Percentiles rank a stretch among this genome's conserved stretches.
These are phyloP conservation scores for Stephanodiscus minutulus DNA, from an alignment of 108 stramenopile species.

Conservation along the genomic window DNA sequence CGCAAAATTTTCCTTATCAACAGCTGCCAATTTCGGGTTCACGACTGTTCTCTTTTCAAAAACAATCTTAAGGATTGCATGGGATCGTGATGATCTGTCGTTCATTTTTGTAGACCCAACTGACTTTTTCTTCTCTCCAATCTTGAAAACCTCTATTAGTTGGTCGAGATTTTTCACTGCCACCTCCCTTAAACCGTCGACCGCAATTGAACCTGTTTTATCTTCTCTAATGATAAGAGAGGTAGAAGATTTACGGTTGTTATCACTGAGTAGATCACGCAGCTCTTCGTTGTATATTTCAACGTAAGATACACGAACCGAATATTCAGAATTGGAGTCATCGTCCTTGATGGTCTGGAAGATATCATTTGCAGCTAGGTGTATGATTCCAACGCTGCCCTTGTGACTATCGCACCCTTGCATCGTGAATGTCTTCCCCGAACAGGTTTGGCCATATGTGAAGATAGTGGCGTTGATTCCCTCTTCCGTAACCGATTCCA, in stretches of 20 bases:
- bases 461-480: conserved; percentile 97
- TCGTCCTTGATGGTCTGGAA: conserved; percentile 62
- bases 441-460: conserved; percentile 92
- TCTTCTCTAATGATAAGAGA: conserved; percentile 49
- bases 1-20: conserved; percentile 29
- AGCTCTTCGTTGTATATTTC: conserved; percentile 89
- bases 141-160: conserved; percentile 64
- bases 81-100: conserved; percentile 90
- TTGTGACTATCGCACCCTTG: conserved; percentile 68
- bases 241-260: conserved; percentile 15
- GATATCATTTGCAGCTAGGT: conserved; percentile 81
- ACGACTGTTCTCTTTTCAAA: conserved; percentile 74
- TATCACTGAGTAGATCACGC: conserved; percentile 65
- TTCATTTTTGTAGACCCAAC: conserved; percentile 95
- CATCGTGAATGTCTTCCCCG: conserved; percentile 93
- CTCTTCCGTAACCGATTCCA: conserved; percentile 70
- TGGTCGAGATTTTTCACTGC: conserved; percentile 72
- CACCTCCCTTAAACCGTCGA: conserved; percentile 68
- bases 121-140: conserved; percentile 80
- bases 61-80: conserved; percentile 90
- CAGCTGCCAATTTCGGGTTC: conserved; percentile 9
- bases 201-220: conserved; percentile 27
- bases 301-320: conserved; percentile 69
- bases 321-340: conserved; percentile 33
- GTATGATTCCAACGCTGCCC: conserved; percentile 64